Conservation (phyloP, 352 stramenopile genomes). For the Phytophthora kernoviae region DNA sequence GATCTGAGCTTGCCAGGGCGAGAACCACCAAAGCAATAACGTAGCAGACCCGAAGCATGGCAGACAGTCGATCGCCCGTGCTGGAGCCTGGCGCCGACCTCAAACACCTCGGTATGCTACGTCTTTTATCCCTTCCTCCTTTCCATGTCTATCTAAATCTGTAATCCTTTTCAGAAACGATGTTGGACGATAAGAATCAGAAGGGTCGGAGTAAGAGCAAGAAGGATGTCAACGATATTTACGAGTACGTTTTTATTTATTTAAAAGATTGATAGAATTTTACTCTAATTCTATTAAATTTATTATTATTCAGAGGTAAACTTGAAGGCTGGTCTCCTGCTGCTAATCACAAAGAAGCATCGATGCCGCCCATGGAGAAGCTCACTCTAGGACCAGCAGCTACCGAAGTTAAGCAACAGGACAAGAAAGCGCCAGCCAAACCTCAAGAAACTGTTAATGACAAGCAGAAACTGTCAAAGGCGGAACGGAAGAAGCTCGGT, state of each 20-base stretch:
- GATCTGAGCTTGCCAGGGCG: background rate
- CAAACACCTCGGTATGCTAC: slow-evolving; percentile 49
- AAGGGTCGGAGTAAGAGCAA: slow-evolving; percentile 35
- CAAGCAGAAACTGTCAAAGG: slow-evolving; percentile 61
- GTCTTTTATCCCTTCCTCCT: background rate
- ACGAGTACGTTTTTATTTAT: slow-evolving; percentile 30
- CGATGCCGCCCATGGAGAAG: slow-evolving; percentile 49
- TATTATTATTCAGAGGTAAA: slow-evolving; percentile 39
- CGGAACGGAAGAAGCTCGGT: slow-evolving; percentile 72
- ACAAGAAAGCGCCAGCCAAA: background rate
- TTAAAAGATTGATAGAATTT: slow-evolving; percentile 3
- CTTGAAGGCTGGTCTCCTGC: slow-evolving; percentile 73
- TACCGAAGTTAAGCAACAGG: background rate
- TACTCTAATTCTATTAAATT: slow-evolving; percentile 11
- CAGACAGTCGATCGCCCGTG: slow-evolving; percentile 47
- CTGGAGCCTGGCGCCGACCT: slow-evolving; percentile 49
- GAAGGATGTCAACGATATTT: slow-evolving; percentile 24
- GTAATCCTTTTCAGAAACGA: slow-evolving; percentile 21
- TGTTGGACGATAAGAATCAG: slow-evolving; percentile 40
- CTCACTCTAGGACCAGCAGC: slow-evolving; percentile 49
- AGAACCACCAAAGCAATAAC: slow-evolving; percentile 3
- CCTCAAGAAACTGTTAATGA: slow-evolving; percentile 6
- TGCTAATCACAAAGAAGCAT: slow-evolving; percentile 9
- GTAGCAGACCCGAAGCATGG: slow-evolving; percentile 28
- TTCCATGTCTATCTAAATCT: background rate